Conservation (phyloP, 148 eudicot genomes). For the Nyssa sinensis region DNA sequence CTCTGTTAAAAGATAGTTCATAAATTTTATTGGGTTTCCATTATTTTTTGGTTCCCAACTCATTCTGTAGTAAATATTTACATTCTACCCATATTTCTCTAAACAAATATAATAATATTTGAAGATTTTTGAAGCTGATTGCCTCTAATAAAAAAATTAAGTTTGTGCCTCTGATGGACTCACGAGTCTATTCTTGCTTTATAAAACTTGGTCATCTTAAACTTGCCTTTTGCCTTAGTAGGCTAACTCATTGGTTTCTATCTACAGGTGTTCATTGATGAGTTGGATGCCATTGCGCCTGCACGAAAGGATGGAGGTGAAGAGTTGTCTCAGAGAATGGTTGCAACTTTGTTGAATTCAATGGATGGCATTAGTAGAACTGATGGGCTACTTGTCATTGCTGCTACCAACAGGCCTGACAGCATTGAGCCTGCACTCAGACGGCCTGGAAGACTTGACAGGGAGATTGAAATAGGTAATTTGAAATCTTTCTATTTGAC, state of each 20-base stretch:
- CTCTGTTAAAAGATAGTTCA: no score
- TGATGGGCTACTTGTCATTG: conserved; percentile 75
- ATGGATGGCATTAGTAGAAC: conserved; percentile 86
- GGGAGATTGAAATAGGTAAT: conserved; percentile 94
- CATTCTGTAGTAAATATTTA: no score
- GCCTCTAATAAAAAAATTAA: no score
- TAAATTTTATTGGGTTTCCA: no score
- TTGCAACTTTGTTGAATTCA: conserved; percentile 77
- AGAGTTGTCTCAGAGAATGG: conserved; percentile 88
- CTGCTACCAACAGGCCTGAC: conserved; percentile 87
- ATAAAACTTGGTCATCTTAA: neutral
- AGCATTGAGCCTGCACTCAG: conserved; percentile 94
- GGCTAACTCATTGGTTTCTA: conserved; percentile 5
- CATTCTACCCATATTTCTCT: no score
- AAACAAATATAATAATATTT: no score
- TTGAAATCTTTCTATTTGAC: neutral
- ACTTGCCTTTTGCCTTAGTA: neutral
- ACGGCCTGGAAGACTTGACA: conserved; percentile 89
- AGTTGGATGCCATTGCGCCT: conserved; percentile 96
- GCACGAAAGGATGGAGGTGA: conserved; percentile 91
- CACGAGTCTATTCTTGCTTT: neutral
- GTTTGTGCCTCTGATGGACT: neutral
- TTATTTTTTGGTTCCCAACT: no score
- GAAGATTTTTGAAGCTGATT: no score
- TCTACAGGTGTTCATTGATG: conserved; percentile 83